Evolutionary conservation across 192 early-diverging fungal genomes (phyloP), one percentile per base, ranked within the genome.

Genomic region (Podochytrium sp.): DNA sequence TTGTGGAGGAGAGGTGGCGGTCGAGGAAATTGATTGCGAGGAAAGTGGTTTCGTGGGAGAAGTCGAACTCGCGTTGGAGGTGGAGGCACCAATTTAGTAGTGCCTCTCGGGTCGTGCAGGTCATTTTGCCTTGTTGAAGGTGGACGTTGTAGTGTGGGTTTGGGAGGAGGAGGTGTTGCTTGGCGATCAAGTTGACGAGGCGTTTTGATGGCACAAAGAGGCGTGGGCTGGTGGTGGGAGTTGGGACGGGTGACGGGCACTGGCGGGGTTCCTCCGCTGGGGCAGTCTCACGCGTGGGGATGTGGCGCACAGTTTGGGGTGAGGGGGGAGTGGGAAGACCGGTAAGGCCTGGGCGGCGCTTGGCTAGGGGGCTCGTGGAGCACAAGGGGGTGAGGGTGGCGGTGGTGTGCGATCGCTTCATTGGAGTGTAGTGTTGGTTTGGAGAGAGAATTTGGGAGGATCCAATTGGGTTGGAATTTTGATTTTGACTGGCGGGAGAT

Each of bases 1-100:
- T 7, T 20, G 30, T 71, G 53, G 25, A 39, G 2, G 55, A 59
- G 14, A 71, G 41, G 41, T 71, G 60, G 12, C 69, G 23, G 40
- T 71, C 69, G 12, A 71, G 23, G 38, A 41, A 71, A 47, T 71
- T 71, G 23, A 71, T 40, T 30, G 35, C 56, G 12, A 59, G 57
- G 41, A 27, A 43, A 14, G 32, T 58, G 4, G 69, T 71, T 59
- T 71, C 69, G 53, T 23, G 50, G 27, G 57, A 37, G 42, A 59
- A 60, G 41, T 71, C 38, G 69, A 71, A 60, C n/a, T 60, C 69
- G 10, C 20, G 37, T 65, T 65, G 7, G 55, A 56, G 23, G 30
- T 25, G 10, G 23, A 23, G 52, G 30, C 52, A 55, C 52, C 52
- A 55, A 55, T 55, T 55, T 29, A 20, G 16, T 29, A 55, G 7